These are phyloP conservation scores for Penicillium simplicissimum DNA, from an alignment of 495 filamentous ascomycete species.

Conservation along the genomic window DNA sequence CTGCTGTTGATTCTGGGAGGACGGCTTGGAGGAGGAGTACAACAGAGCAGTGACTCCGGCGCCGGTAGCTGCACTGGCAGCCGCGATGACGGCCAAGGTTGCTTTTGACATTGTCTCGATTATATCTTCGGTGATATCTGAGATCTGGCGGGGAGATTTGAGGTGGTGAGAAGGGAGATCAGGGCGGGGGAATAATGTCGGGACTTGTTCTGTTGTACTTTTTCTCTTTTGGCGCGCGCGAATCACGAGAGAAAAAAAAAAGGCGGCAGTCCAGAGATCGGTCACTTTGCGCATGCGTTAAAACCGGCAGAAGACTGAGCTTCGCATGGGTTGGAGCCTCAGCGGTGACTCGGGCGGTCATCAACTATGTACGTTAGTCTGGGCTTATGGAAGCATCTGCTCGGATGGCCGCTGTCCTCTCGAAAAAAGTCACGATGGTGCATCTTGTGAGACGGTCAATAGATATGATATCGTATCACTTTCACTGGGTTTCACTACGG, in stretches of 20 bases:
- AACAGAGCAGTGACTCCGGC: conserved; percentile 80
- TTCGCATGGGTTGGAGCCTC: not conserved
- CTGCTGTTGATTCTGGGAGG: conserved; percentile 30
- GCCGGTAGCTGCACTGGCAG: conserved; percentile 83
- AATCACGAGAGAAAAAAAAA: conserved; percentile 14
- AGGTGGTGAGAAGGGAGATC: not conserved
- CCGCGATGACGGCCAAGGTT: conserved; percentile 84
- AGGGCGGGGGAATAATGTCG: not conserved
- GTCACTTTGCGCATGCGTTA: not conserved
- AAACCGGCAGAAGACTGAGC: not conserved
- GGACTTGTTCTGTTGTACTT: not conserved
- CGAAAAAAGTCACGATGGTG: conserved; percentile 13
- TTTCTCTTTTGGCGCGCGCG: conserved; percentile 3
- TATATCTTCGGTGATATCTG: not conserved
- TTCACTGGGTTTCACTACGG: not conserved
- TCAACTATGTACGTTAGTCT: not conserved
- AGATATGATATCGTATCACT: too few relatives aligned
- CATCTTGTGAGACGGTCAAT: not conserved
- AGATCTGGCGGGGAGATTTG: not conserved
- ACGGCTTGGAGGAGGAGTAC: conserved; percentile 62
- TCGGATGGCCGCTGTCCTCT: not conserved
- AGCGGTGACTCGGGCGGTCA: not conserved
- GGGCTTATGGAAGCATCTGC: not conserved
- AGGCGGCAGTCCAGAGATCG: not conserved
- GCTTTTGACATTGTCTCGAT: conserved; percentile 69